Percentiles rank a stretch among this genome's conserved stretches.
phyloP scores from a whole-genome alignment of 2,329 filamentous ascomycete genomes.

The Ophiosphaerella herpotricha region DNA sequence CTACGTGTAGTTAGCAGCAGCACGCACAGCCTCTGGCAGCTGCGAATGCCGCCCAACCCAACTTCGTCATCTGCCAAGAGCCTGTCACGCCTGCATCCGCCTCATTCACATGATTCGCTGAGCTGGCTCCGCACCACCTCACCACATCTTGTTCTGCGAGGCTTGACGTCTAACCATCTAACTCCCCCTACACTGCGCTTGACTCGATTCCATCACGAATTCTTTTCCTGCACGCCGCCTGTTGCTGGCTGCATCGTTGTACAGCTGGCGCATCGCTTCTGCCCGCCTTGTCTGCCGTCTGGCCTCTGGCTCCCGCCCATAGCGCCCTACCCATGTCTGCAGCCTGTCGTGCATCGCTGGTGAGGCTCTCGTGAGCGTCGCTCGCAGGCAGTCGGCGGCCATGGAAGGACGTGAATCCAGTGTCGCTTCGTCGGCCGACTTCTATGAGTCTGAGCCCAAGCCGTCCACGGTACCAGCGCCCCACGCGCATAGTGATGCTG shows the following conservation, averaged over 20 bases:
- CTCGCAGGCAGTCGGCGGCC: slow-evolving; percentile 22
- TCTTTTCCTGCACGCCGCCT: not conserved
- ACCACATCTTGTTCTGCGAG: not conserved
- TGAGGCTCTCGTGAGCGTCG: slow-evolving; percentile 40
- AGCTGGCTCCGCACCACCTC: slow-evolving; percentile 3
- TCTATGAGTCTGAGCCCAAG: slow-evolving; percentile 38
- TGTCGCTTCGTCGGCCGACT: slow-evolving; percentile 42
- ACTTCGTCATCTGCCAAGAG: slow-evolving; percentile 7
- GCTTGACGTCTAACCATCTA: not conserved
- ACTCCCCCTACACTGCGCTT: not conserved
- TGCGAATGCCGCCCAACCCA: not conserved
- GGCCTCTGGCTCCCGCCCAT: slow-evolving; percentile 5
- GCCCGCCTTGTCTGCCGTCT: slow-evolving; percentile 7
- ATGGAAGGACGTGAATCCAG: slow-evolving; percentile 43
- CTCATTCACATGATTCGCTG: slow-evolving; percentile 7
- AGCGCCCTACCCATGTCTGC: slow-evolving; percentile 32
- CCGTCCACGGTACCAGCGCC: slow-evolving; percentile 16
- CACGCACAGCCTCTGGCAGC: slow-evolving; percentile 9
- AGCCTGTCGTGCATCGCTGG: slow-evolving; percentile 26
- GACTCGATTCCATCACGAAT: not conserved
- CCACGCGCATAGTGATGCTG: slow-evolving; percentile 15
- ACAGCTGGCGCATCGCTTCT: not conserved
- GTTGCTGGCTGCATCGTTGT: not conserved
- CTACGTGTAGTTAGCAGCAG: slow-evolving; percentile 11
- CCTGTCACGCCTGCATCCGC: not conserved